Evolutionary conservation across 768 basidiomycete species (phyloP).

Genomic region (Trametes punicea): DNA sequence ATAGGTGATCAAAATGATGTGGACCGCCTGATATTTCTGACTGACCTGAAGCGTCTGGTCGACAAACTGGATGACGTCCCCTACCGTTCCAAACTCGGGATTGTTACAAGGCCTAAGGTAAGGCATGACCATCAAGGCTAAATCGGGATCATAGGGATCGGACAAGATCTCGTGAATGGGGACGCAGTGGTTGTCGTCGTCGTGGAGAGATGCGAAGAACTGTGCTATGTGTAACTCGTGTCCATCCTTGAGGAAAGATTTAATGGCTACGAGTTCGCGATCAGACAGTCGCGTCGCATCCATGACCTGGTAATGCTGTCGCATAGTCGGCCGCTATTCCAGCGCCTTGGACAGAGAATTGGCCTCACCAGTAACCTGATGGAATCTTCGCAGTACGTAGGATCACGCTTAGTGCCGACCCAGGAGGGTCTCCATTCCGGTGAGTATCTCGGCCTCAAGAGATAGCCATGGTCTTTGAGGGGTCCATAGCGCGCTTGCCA

Average conservation of each 20-base stretch:
- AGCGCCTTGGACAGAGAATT: not conserved
- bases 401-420: conserved; percentile 6
- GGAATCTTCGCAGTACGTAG: conserved; percentile 13
- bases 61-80: not conserved
- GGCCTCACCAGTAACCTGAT: not conserved
- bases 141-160: conserved; percentile 14
- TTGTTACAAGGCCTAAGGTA: not conserved
- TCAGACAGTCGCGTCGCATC: conserved; percentile 18
- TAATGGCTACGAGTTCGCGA: conserved; percentile 18
- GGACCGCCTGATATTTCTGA: too few species aligned
- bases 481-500: conserved; percentile 18
- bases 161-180: conserved; percentile 20
- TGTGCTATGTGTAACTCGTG: conserved; percentile 14
- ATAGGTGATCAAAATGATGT: too few species aligned
- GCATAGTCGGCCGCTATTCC: not conserved
- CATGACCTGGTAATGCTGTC: conserved; percentile 12
- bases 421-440: conserved; percentile 19
- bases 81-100: not conserved
- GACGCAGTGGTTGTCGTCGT: conserved; percentile 26
- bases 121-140: conserved; percentile 23
- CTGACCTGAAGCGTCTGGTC: not conserved
- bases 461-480: conserved; percentile 18
- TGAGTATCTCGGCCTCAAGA: conserved; percentile 21
- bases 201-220: conserved; percentile 10
- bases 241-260: not conserved